Conservation (phyloP, 2,329 filamentous ascomycete genomes). For the Cytospora piceae region DNA sequence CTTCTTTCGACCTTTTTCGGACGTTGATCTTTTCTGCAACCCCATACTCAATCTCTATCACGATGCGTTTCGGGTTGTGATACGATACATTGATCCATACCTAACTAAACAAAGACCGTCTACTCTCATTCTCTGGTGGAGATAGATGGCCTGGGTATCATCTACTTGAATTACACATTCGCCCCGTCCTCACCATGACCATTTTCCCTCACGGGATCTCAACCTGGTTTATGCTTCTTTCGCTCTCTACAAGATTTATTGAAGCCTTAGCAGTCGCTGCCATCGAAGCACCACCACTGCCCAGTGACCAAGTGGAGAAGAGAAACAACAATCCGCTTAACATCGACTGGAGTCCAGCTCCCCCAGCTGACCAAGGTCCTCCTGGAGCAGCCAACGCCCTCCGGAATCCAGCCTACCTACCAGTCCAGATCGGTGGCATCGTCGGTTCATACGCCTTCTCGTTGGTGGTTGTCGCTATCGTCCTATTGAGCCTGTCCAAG, state of each 20-base stretch:
- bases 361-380: slow-evolving; percentile 63
- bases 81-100: slow-evolving; percentile 27
- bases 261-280: slow-evolving; percentile 34
- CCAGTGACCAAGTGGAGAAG: slow-evolving; percentile 30
- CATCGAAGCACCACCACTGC: slow-evolving; percentile 35
- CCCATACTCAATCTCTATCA: slow-evolving; percentile 52
- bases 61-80: slow-evolving; percentile 55
- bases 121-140: slow-evolving; percentile 22
- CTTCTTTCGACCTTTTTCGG: slow-evolving; percentile 8
- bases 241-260: slow-evolving; percentile 26
- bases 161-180: slow-evolving; percentile 25
- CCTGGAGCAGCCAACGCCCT: slow-evolving; percentile 61
- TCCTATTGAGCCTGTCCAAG: slow-evolving; percentile 64
- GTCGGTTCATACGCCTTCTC: slow-evolving; percentile 81
- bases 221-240: slow-evolving; percentile 18
- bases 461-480: slow-evolving; percentile 71
- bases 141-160: slow-evolving; percentile 15
- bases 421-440: slow-evolving; percentile 82
- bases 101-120: slow-evolving; percentile 30
- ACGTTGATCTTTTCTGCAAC: slow-evolving; percentile 43
- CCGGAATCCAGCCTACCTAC: slow-evolving; percentile 68
- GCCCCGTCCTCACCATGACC: slow-evolving; percentile 29
- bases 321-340: slow-evolving; percentile 43
- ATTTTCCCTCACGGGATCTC: slow-evolving; percentile 15
- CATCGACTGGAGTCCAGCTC: slow-evolving; percentile 60